Conservation (phyloP, 2,329 filamentous ascomycete genomes). For the Fusarium redolens region DNA sequence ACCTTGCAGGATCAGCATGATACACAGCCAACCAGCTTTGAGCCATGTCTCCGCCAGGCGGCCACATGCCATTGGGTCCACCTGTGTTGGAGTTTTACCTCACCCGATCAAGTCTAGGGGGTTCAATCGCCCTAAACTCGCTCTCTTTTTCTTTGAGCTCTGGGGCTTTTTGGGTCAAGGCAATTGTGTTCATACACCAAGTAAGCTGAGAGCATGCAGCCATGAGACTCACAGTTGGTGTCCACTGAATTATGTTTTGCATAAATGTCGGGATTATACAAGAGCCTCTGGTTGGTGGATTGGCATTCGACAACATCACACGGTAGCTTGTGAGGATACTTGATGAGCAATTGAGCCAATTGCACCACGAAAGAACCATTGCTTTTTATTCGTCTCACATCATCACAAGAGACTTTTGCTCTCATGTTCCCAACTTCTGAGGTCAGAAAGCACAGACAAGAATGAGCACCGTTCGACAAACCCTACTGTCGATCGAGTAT, state of each 20-base stretch:
- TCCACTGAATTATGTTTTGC: neutral
- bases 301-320: neutral
- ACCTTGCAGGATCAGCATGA: conserved; percentile 42
- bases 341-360: neutral
- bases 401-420: neutral
- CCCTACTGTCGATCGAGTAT: conserved; percentile 42
- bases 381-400: neutral
- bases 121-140: conserved; percentile 30
- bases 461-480: conserved; percentile 17
- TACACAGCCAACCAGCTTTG: conserved; percentile 36
- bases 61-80: conserved; percentile 39
- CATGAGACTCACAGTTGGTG: neutral
- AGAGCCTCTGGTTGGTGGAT: neutral
- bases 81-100: conserved; percentile 41
- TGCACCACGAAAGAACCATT: neutral
- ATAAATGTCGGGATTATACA: neutral
- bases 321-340: neutral
- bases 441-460: conserved; percentile 23
- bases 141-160: conserved; percentile 11
- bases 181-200: neutral
- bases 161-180: neutral
- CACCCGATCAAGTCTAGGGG: conserved; percentile 38
- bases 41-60: conserved; percentile 26
- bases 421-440: neutral
- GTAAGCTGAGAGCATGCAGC: neutral